Base-by-base conservation (phyloP, 352 stramenopile genomes). In the Globisporangium apiculatum region DNA sequence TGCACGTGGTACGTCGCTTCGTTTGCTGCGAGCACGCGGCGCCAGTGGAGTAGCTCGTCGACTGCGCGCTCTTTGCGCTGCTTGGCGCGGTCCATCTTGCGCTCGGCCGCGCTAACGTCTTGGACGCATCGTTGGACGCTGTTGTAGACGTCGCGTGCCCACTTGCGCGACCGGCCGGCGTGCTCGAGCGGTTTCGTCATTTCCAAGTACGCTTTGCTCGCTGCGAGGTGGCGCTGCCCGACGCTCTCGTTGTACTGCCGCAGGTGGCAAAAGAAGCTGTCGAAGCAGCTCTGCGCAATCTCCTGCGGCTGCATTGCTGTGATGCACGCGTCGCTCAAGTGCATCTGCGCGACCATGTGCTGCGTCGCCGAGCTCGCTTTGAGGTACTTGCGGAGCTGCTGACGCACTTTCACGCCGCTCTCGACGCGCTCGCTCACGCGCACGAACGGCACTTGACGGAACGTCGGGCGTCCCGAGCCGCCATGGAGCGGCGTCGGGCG, bases 371-470 rank as follows among this genome's bases (percentile, higher is more conserved):
- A 85, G 57, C 72, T 83, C 50, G 82, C 76, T 60, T 89, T 89
- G 17, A 94, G 68, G 66, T 94, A 94, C 68, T 91, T 91, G 64
- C 79, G 69, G 42, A 94, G 65, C 60, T 94, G 79, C 63, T 91
- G 88, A 65, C 84, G 82, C 35, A 91, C 82, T 55, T 86, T 86
- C 48, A 90, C 72, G 55, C 84, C 84, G 60, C 75, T 89, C 62
- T 91, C 84, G 41, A 91, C 79, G 56, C 84, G 84, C 60, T 87
- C 79, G 57, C 61, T 86, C 51, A 86, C 80, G 53, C 78, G 80
- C 48, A 94, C 79, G 58, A 91, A 94, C 47, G 84, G 84, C 51
- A 94, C 84, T 55, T 91, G 80, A n/a, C 73, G 78, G 62, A 89
- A 91, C 31, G 78, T 76, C 4, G 78, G 66, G 1, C 71, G 64